Conservation (phyloP, 2,329 filamentous ascomycete genomes). For the Sarocladium oryzae region DNA sequence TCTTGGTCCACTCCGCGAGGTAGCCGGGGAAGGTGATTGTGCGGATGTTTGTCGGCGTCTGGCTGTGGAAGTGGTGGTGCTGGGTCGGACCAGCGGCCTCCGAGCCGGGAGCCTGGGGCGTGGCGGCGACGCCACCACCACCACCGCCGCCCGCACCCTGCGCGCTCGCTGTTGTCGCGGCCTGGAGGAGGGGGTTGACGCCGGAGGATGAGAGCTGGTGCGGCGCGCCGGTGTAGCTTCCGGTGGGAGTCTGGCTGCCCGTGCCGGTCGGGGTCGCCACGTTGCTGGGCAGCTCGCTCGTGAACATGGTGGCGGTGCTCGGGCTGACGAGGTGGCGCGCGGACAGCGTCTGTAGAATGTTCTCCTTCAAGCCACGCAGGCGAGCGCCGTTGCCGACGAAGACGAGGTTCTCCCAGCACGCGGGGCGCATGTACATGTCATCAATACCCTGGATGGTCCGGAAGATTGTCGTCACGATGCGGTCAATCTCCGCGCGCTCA, state of each 20-base stretch:
- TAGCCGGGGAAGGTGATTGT: slow-evolving; percentile 73
- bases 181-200: slow-evolving; percentile 87
- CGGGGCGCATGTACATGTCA: slow-evolving; percentile 75
- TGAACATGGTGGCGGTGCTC: slow-evolving; percentile 91
- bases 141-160: slow-evolving; percentile 19
- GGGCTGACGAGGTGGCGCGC: slow-evolving; percentile 86
- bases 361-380: slow-evolving; percentile 76
- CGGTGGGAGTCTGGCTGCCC: slow-evolving; percentile 82
- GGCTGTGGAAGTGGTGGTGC: slow-evolving; percentile 50
- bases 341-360: slow-evolving; percentile 71
- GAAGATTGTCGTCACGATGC: slow-evolving; percentile 78
- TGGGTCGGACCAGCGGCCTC: slow-evolving; percentile 25
- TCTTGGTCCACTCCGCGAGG: slow-evolving; percentile 84
- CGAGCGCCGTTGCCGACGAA: slow-evolving; percentile 82
- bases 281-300: slow-evolving; percentile 90
- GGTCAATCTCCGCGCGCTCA: slow-evolving; percentile 67
- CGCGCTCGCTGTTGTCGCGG: slow-evolving; percentile 69
- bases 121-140: slow-evolving; percentile 21
- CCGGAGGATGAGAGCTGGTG: slow-evolving; percentile 52
- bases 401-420: slow-evolving; percentile 87
- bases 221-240: slow-evolving; percentile 46
- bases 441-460: slow-evolving; percentile 75
- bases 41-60: slow-evolving; percentile 81
- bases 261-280: slow-evolving; percentile 87
- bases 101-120: slow-evolving; percentile 37